Percentiles rank a stretch among this genome's conserved stretches.
Conservation (phyloP, 2,329 filamentous ascomycete species). For the Thelonectria blattea region DNA sequence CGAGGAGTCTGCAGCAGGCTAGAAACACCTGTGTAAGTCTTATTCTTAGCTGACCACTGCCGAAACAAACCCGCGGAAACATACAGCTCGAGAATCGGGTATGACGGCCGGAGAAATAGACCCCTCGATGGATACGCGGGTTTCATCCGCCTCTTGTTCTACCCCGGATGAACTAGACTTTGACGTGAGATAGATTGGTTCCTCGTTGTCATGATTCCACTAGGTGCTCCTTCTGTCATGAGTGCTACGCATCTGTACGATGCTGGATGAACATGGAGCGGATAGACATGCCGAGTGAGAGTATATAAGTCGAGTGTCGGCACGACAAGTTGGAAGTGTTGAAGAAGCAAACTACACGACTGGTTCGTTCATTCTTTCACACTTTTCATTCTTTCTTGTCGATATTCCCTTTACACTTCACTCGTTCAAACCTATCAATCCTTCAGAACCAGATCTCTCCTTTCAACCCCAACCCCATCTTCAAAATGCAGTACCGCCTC, state of each 20-base stretch:
- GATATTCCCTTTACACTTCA: background rate
- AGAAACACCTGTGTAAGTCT: background rate
- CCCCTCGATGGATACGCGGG: background rate
- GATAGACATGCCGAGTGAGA: conserved; percentile 3
- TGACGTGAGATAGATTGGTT: background rate
- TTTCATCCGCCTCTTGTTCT: background rate
- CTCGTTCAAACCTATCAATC: conserved; percentile 1
- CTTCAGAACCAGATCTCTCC: conserved; percentile 1
- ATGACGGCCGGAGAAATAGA: conserved; percentile 17
- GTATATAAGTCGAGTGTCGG: conserved; percentile 3
- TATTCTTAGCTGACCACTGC: background rate
- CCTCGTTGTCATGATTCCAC: background rate
- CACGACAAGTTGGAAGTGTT: background rate
- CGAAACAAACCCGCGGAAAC: background rate
- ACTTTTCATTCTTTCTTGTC: conserved; percentile 1
- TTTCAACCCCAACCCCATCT: background rate
- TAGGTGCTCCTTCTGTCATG: background rate
- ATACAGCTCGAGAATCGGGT: conserved; percentile 2
- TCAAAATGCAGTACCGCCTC: conserved; percentile 18
- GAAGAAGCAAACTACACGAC: conserved; percentile 6
- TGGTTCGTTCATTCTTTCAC: conserved; percentile 10
- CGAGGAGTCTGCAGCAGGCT: too few relatives aligned
- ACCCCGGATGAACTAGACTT: background rate
- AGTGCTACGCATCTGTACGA: background rate
- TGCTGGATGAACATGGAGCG: background rate